Evolutionary conservation across 495 filamentous ascomycete species (phyloP), one percentile per base, ranked within the genome.

Genomic region (Aspergillus conjunctus): DNA sequence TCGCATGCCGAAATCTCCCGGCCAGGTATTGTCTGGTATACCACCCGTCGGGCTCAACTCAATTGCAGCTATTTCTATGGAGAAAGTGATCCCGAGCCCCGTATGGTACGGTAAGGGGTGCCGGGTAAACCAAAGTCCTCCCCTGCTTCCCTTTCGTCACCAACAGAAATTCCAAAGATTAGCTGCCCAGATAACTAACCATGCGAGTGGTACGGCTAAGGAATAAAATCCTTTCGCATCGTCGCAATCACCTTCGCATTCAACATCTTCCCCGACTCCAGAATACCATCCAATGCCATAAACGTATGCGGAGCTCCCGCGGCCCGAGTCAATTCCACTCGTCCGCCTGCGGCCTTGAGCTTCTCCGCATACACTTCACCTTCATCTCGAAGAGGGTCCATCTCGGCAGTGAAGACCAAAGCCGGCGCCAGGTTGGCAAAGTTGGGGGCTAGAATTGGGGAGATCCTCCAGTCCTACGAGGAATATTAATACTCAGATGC

Each of bases 341-440:
- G 56, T 51, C 71, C 71, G 1, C 77, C 79, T 2, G 75, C 71
- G 18, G 67, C 69, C 48, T 71, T 61, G 55, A 84, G 60, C 41
- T 76, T 74, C 17, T 67, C 60, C 3, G 74, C 81, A 68, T 80
- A 82, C 14, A 61, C 60, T 57, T 78, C 73, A 6, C 77, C 77
- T 60, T 83, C 78, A 55, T 80, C 73, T 31, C 79, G 67, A 21
- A 82, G 66, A 46, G 76, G 75, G 54, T 83, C 79, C 37, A 76
- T 68, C 58, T 81, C 78, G 14, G 75, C 72, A 10, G 71, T 72
- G 48, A 78, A 71, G 9, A 82, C 65, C 58, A 83, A 60, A 3
- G 79, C 82, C 32, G 76, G 71, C 11, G 81, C 78, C 57, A 80
- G 64, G 7, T 69, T 57, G 20, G 61, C 49, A 18, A 80, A 74